phyloP scores from a whole-genome alignment of 2,329 filamentous ascomycete genomes.

The Pseudogymnoascus sp. region DNA sequence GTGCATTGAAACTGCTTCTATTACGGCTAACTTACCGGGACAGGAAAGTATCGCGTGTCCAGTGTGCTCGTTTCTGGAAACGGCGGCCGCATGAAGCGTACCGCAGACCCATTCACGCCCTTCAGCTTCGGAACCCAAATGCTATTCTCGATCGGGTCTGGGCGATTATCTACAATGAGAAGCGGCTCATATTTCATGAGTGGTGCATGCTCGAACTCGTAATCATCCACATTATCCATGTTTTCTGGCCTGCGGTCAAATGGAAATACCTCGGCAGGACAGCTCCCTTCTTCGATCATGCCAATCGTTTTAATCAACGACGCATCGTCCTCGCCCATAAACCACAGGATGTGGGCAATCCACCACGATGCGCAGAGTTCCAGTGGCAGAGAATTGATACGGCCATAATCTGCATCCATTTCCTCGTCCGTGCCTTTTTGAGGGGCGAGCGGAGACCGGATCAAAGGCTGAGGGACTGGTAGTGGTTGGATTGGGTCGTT shows the following conservation, averaged over 20 bases:
- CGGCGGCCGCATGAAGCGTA: not conserved
- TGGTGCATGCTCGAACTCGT: not conserved
- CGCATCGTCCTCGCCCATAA: not conserved
- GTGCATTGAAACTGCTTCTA: not conserved
- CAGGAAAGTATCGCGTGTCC: not conserved
- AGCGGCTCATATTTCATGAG: not conserved
- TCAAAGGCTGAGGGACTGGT: not conserved
- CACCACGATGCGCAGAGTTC: not conserved
- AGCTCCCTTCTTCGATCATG: not conserved
- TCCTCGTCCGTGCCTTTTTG: not conserved
- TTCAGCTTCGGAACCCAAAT: slow-evolving; percentile 10
- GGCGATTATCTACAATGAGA: not conserved
- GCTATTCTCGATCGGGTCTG: not conserved
- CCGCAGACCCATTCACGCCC: not conserved
- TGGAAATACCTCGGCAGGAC: not conserved
- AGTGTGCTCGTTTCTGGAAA: not conserved
- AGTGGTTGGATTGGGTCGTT: not conserved
- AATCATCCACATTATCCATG: not conserved
- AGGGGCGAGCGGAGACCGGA: not conserved
- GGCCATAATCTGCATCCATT: not conserved
- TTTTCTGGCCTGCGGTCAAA: not conserved
- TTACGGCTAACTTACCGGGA: not conserved
- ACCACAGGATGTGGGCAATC: not conserved
- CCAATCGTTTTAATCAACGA: not conserved
- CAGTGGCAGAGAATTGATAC: not conserved